phyloP scores from a whole-genome alignment of 352 stramenopile species.

The Halophytophthora polymorphica region DNA sequence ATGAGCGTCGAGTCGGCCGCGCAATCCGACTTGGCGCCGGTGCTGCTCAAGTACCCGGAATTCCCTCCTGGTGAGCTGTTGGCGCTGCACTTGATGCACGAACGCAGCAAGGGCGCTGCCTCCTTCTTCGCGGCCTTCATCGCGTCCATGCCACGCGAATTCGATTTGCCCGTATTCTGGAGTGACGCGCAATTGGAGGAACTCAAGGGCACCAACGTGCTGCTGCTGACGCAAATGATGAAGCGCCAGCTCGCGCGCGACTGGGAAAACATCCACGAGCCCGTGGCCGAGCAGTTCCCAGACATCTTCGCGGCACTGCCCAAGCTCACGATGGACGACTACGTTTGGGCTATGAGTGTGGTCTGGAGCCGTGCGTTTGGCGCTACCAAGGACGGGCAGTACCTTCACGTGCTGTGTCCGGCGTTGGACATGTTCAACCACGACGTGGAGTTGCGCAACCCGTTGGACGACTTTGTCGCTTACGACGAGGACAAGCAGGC shows the following conservation, averaged over 20 bases:
- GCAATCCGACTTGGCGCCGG: conserved; percentile 34
- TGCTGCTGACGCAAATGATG: conserved; percentile 66
- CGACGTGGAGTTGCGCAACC: conserved; percentile 35
- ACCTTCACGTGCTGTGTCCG: conserved; percentile 58
- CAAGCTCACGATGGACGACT: conserved; percentile 45
- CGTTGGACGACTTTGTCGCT: conserved; percentile 54
- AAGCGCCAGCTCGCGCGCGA: conserved; percentile 50
- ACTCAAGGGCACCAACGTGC: conserved; percentile 51
- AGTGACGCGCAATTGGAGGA: conserved; percentile 37
- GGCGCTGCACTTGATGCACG: conserved; percentile 59
- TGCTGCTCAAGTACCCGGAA: conserved; percentile 38
- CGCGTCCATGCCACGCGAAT: conserved; percentile 41
- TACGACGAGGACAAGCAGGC: conserved; percentile 44
- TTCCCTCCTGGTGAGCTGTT: conserved; percentile 50
- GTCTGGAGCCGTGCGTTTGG: conserved; percentile 79
- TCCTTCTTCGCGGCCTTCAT: conserved; percentile 64
- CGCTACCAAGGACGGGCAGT: conserved; percentile 32
- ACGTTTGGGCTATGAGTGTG: conserved; percentile 71
- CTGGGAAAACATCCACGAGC: conserved; percentile 55
- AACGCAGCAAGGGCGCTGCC: conserved; percentile 34
- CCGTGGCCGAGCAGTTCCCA: conserved; percentile 42
- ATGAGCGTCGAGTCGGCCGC: conserved; percentile 47
- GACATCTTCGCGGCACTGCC: conserved; percentile 32
- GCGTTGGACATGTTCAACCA: conserved; percentile 83
- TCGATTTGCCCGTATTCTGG: conserved; percentile 65